Evolutionary conservation across 73 alveolate species (phyloP).

Genomic region (Paramecium sonneborni): DNA sequence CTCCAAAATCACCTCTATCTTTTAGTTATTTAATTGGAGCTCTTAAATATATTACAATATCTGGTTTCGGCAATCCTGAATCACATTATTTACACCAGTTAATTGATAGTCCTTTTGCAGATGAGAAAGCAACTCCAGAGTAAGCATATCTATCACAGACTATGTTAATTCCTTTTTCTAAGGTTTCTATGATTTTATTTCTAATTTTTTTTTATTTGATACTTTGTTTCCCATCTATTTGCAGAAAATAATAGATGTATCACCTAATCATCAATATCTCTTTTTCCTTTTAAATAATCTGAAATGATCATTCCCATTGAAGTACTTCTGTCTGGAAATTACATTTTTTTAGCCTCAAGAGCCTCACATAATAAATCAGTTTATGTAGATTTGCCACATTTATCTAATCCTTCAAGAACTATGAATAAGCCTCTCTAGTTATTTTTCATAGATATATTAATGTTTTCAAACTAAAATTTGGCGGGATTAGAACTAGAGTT

Average conservation of each 20-base stretch:
- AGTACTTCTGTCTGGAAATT: slow-evolving; percentile 78
- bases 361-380: slow-evolving; percentile 55
- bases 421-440: slow-evolving; percentile 78
- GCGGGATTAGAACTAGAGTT: neutral
- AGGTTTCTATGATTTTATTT: slow-evolving; percentile 64
- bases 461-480: no score
- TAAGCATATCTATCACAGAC: slow-evolving; percentile 89
- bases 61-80: slow-evolving; percentile 87
- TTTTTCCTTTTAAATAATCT: slow-evolving; percentile 72
- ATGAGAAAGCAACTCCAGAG: slow-evolving; percentile 90
- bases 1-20: slow-evolving; percentile 82
- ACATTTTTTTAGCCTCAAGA: slow-evolving; percentile 63
- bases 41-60: slow-evolving; percentile 76
- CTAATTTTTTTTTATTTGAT: neutral
- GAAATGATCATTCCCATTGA: slow-evolving; percentile 74
- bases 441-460: neutral
- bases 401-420: slow-evolving; percentile 87
- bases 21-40: slow-evolving; percentile 69
- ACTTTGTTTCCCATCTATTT: slow-evolving; percentile 86
- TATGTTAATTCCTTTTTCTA: slow-evolving; percentile 74
- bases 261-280: slow-evolving; percentile 77
- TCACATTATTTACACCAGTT: slow-evolving; percentile 81
- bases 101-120: slow-evolving; percentile 87
- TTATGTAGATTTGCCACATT: slow-evolving; percentile 88
- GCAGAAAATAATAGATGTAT: no score